Percentiles rank a stretch among this genome's conserved stretches.
These are phyloP conservation scores for Globisporangium cederbergense DNA, from an alignment of 352 stramenopile genomes.

Conservation along the genomic window DNA sequence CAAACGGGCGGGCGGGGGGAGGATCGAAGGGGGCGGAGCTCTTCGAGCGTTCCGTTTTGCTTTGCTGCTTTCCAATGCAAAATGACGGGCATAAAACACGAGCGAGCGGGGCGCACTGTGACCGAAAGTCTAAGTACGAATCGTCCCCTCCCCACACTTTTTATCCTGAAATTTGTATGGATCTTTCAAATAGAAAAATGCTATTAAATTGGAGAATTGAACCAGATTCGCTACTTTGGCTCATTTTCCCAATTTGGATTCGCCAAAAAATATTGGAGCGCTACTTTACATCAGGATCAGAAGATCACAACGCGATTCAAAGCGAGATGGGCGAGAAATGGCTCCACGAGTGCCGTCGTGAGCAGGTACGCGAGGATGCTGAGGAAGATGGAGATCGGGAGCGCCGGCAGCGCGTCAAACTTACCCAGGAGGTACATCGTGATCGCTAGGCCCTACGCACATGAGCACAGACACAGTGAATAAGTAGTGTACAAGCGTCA, in stretches of 20 bases:
- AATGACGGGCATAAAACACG: constrained; percentile 6
- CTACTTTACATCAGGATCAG: background rate
- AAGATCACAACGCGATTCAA: constrained; percentile 8
- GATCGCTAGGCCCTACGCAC: constrained; percentile 64
- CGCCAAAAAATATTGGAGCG: too few species aligned
- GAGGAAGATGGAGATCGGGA: constrained; percentile 95
- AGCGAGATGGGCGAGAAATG: constrained; percentile 33
- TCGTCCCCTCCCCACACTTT: constrained; percentile 5
- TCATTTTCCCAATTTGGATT: background rate
- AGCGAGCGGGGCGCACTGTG: background rate
- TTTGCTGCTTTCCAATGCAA: constrained; percentile 13
- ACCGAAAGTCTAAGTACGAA: constrained; percentile 20
- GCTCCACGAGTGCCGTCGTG: constrained; percentile 26
- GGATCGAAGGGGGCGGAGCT: background rate
- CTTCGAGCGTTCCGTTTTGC: constrained; percentile 14
- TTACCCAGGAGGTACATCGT: constrained; percentile 93
- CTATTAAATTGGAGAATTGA: background rate
- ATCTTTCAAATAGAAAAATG: background rate
- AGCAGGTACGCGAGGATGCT: constrained; percentile 53
- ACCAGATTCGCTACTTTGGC: background rate
- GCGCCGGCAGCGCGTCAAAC: constrained; percentile 91
- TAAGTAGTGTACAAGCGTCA: too few species aligned
- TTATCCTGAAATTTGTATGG: background rate
- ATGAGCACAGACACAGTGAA: background rate
- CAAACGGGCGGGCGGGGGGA: background rate